Conservation (phyloP, 257 asterid genomes). For the Solanum sitiens region DNA sequence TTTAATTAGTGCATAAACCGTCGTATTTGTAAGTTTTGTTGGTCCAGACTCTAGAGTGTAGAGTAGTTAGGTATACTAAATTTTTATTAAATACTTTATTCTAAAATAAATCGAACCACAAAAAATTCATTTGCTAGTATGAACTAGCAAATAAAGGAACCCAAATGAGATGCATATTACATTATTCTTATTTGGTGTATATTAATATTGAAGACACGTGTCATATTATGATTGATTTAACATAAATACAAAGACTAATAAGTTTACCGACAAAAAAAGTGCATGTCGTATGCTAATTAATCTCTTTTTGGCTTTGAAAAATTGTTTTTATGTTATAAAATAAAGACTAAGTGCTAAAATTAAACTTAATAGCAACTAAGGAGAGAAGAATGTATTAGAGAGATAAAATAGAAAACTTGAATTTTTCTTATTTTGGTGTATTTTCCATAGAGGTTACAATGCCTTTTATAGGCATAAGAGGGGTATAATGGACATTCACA, state of each 20-base stretch:
- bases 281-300: background rate
- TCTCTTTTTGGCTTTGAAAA: background rate
- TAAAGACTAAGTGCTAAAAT: too few relatives aligned
- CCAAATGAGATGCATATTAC: background rate
- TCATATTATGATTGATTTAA: background rate
- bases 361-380: too few relatives aligned
- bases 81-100: too few relatives aligned
- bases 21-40: background rate
- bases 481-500: too few relatives aligned
- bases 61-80: background rate
- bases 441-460: too few relatives aligned
- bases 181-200: too few relatives aligned
- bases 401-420: too few relatives aligned
- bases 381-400: too few relatives aligned
- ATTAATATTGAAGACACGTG: background rate
- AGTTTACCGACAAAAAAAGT: background rate
- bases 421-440: too few relatives aligned
- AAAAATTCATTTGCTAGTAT: too few relatives aligned
- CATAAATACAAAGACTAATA: background rate
- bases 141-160: background rate
- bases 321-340: background rate
- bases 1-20: background rate
- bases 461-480: too few relatives aligned
- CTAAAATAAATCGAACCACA: too few relatives aligned
- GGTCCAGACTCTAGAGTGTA: rapidly evolving